Evolutionary conservation across 2,329 filamentous ascomycete genomes (phyloP).

Genomic region (Chrysosporium queenslandicum): DNA sequence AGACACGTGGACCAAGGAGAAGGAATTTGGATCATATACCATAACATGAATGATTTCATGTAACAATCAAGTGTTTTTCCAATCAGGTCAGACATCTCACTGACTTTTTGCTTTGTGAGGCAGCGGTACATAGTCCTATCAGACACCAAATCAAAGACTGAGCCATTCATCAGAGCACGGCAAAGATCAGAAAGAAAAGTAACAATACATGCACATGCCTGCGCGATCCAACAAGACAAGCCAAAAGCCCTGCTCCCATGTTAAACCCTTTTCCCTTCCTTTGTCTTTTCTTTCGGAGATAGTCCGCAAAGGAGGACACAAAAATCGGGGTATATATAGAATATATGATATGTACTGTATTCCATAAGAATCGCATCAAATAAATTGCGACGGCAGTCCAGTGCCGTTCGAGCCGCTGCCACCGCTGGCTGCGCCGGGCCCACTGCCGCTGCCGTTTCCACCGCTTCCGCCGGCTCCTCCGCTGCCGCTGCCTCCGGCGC

Average conservation of each 20-base stretch:
- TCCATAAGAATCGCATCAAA: constrained; percentile 8
- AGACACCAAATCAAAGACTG: too few relatives aligned
- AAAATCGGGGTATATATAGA: background rate
- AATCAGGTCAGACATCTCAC: too few relatives aligned
- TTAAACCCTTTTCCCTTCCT: background rate
- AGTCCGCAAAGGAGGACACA: background rate
- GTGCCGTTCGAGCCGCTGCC: constrained; percentile 7
- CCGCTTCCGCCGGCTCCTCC: background rate
- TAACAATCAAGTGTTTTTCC: too few relatives aligned
- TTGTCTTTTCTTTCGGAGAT: background rate
- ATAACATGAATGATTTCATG: too few relatives aligned
- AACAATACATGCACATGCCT: background rate
- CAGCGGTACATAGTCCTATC: too few relatives aligned
- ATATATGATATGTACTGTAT: constrained; percentile 1
- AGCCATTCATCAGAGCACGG: too few relatives aligned
- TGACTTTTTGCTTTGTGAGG: too few relatives aligned
- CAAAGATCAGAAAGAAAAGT: too few relatives aligned
- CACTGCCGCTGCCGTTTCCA: background rate
- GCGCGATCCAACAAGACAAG: background rate
- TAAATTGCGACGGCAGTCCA: constrained; percentile 15
- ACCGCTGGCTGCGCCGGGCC: background rate
- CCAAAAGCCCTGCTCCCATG: too few relatives aligned
- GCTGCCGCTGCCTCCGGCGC: constrained; percentile 17
- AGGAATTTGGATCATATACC: too few relatives aligned
- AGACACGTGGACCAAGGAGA: too few relatives aligned